A percentile compares a stretch with the other conserved stretches of the same genome.
Evolutionary conservation across 768 basidiomycete genomes (phyloP).

Genomic region (Rhodotorula paludigena): DNA sequence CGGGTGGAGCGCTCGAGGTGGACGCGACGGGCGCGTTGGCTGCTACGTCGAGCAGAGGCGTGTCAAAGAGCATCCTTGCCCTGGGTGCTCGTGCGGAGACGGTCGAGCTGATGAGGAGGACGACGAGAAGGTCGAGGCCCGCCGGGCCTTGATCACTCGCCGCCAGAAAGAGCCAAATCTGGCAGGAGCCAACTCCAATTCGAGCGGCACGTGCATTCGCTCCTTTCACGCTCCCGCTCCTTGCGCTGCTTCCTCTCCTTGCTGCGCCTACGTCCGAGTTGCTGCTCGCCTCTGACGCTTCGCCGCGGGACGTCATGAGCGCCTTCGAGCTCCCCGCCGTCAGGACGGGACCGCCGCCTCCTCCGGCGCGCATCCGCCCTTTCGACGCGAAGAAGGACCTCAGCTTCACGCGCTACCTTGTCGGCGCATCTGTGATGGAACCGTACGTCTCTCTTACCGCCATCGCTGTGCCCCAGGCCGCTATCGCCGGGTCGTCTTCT

Average conservation of each 20-base stretch:
- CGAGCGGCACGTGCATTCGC: too few relatives aligned
- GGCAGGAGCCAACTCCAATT: too few relatives aligned
- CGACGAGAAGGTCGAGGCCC: too few relatives aligned
- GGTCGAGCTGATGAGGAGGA: neutral
- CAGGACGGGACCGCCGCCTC: neutral
- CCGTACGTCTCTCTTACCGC: slow-evolving; percentile 19
- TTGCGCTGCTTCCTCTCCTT: too few relatives aligned
- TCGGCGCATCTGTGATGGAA: slow-evolving; percentile 31
- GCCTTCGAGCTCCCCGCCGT: neutral
- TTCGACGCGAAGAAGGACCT: slow-evolving; percentile 18
- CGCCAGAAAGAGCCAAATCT: too few relatives aligned
- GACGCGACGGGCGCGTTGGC: neutral
- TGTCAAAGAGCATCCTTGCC: slow-evolving; percentile 34
- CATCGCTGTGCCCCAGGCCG: too few relatives aligned
- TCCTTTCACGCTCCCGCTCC: too few relatives aligned
- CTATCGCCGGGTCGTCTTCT: too few relatives aligned
- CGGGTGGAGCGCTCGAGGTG: neutral
- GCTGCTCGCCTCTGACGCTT: too few relatives aligned
- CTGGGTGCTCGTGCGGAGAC: neutral
- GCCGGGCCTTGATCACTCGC: too few relatives aligned
- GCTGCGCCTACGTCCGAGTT: too few relatives aligned
- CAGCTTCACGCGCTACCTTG: slow-evolving; percentile 25
- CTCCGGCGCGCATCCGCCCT: slow-evolving; percentile 22
- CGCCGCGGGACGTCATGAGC: too few relatives aligned
- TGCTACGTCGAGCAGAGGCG: slow-evolving; percentile 26